phyloP scores from a whole-genome alignment of 2,329 filamentous ascomycete genomes.

The Aureobasidium mangrovei region DNA sequence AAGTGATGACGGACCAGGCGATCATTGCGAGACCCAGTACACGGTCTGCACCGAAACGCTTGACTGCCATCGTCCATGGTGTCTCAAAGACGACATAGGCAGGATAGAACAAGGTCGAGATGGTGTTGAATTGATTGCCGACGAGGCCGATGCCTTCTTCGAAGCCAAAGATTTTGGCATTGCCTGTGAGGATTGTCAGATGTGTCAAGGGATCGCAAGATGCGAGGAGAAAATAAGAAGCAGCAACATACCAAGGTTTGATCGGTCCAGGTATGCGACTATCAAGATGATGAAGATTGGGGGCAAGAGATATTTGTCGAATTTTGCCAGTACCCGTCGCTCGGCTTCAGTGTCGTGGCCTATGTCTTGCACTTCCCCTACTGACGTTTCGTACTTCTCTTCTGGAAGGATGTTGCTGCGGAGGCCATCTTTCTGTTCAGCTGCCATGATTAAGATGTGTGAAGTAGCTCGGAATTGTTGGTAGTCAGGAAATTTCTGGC shows the following conservation, averaged over 20 bases:
- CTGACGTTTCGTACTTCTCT: neutral
- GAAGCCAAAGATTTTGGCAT: conserved; percentile 19
- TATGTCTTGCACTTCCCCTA: conserved; percentile 3
- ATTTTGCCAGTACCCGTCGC: conserved; percentile 15
- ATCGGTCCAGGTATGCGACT: conserved; percentile 18
- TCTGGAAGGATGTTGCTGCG: neutral
- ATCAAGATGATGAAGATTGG: conserved; percentile 17
- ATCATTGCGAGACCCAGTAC: conserved; percentile 20
- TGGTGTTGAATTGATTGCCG: conserved; percentile 19
- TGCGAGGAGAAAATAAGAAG: neutral
- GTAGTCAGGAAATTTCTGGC: too few species aligned
- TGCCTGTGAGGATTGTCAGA: conserved; percentile 7
- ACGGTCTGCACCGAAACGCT: conserved; percentile 20
- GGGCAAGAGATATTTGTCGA: conserved; percentile 17
- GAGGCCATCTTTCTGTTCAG: neutral
- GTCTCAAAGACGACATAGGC: conserved; percentile 18
- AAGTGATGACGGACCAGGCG: conserved; percentile 22
- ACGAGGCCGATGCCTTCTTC: conserved; percentile 17
- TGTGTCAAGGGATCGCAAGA: neutral
- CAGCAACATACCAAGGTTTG: conserved; percentile 12
- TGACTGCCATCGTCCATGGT: conserved; percentile 21
- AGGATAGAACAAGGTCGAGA: conserved; percentile 19
- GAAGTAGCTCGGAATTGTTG: too few species aligned
- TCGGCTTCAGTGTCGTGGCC: conserved; percentile 14
- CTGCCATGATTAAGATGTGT: neutral